phyloP scores from a whole-genome alignment of 257 asterid genomes.

The Solanum chilense region DNA sequence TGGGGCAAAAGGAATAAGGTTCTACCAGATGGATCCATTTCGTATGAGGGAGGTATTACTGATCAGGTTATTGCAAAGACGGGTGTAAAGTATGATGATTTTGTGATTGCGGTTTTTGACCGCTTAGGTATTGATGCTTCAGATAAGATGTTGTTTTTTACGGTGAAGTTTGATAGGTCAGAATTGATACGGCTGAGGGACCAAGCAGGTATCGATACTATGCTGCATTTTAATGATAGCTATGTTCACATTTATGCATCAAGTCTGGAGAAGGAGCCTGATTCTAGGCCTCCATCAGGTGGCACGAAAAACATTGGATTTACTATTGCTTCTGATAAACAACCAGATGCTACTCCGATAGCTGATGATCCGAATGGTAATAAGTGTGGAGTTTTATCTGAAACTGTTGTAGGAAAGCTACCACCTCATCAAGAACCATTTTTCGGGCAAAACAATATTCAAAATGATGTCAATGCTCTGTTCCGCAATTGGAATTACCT shows the following conservation, averaged over 20 bases:
- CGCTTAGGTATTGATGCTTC: neutral
- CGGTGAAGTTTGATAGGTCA: neutral
- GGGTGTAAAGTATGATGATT: neutral
- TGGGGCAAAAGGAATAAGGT: neutral
- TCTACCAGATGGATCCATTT: neutral
- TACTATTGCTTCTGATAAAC: neutral
- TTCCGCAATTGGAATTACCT: neutral
- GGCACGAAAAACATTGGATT: neutral
- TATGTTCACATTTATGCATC: neutral
- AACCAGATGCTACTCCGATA: neutral
- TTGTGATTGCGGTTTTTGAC: neutral
- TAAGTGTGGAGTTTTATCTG: conserved; percentile 18
- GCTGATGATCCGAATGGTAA: neutral
- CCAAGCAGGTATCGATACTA: neutral
- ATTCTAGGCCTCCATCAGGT: neutral
- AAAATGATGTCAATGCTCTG: conserved; percentile 18
- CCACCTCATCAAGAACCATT: conserved; percentile 29
- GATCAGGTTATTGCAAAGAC: neutral
- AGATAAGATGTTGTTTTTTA: neutral
- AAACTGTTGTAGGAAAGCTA: conserved; percentile 19
- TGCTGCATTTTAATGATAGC: neutral
- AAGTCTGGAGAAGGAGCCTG: neutral
- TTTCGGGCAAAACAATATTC: conserved; percentile 13
- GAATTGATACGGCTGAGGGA: neutral
- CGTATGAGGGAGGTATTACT: neutral